phyloP scores from a whole-genome alignment of 805 yeast species.

The Wickerhamiella domercqiae region DNA sequence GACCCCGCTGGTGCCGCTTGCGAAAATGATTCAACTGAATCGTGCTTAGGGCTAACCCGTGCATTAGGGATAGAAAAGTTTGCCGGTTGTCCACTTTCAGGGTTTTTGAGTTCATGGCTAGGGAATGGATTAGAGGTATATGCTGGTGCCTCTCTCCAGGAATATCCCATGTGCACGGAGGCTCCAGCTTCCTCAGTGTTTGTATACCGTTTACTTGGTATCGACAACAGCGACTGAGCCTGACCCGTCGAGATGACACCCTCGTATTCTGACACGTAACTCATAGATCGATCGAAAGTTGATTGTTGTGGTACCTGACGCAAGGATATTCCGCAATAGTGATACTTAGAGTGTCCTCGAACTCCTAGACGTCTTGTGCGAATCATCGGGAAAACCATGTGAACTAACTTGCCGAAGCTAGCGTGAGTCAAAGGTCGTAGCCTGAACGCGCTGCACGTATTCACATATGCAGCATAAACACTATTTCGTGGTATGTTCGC shows the following conservation, averaged over 20 bases:
- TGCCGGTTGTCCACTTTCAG: too few species aligned
- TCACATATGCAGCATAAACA: conserved; percentile 52
- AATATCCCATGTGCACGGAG: too few species aligned
- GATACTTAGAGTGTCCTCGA: conserved; percentile 71
- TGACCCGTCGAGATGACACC: conserved; percentile 6
- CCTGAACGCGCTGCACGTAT: conserved; percentile 37
- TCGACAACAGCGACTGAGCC: conserved; percentile 6
- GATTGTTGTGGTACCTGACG: too few species aligned
- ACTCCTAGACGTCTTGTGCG: conserved; percentile 68
- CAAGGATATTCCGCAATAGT: conserved; percentile 53
- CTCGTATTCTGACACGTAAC: too few species aligned
- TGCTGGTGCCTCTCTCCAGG: neutral
- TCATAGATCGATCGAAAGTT: too few species aligned
- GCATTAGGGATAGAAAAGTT: too few species aligned
- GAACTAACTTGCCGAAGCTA: conserved; percentile 59
- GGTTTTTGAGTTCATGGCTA: too few species aligned
- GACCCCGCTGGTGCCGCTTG: too few species aligned
- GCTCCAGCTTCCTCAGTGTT: neutral
- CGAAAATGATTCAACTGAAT: too few species aligned
- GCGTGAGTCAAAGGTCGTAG: conserved; percentile 58
- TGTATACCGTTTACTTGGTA: conserved; percentile 5
- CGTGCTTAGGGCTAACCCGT: too few species aligned
- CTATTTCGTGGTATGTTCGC: conserved; percentile 50
- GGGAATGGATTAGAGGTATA: neutral
- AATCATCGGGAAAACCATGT: conserved; percentile 47